phyloP scores from a whole-genome alignment of 495 filamentous ascomycete species.

The Neurospora sp. region DNA sequence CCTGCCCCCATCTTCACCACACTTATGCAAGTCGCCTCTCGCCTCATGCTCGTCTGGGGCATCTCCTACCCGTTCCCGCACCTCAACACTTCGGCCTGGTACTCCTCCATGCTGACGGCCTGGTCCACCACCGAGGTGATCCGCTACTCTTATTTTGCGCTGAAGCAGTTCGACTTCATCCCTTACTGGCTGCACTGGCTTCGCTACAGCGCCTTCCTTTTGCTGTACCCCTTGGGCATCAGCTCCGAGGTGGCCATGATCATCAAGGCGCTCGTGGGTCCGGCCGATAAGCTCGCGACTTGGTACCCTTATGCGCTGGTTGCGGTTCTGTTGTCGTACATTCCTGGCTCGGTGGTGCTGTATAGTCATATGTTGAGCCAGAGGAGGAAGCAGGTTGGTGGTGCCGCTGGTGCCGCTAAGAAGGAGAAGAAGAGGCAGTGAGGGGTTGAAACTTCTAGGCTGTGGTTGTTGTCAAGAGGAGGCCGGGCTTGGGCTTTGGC shows the following conservation, averaged over 20 bases:
- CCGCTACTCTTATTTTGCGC: constrained; percentile 79
- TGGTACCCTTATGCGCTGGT: constrained; percentile 50
- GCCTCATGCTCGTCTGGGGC: constrained; percentile 78
- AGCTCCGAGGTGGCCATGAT: constrained; percentile 75
- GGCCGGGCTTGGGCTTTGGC: background rate
- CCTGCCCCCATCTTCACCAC: constrained; percentile 79
- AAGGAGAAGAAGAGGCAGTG: constrained; percentile 24
- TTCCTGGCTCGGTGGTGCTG: constrained; percentile 83
- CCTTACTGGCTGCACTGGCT: constrained; percentile 68
- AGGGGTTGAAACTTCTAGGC: background rate
- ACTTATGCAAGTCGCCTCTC: constrained; percentile 73
- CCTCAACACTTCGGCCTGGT: constrained; percentile 39
- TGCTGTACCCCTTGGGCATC: constrained; percentile 89
- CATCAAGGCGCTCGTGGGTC: constrained; percentile 51
- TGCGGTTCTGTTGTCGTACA: constrained; percentile 57
- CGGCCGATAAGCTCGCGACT: constrained; percentile 38
- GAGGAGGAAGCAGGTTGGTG: constrained; percentile 59
- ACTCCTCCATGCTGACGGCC: constrained; percentile 63
- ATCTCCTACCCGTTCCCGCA: constrained; percentile 58
- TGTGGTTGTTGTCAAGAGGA: background rate
- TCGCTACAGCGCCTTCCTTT: constrained; percentile 85
- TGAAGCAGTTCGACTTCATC: constrained; percentile 49
- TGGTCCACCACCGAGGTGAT: constrained; percentile 84
- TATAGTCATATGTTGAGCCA: constrained; percentile 93
- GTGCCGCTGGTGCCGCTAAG: constrained; percentile 18